Evolutionary conservation across 1,284 basidiomycete genomes (phyloP), one percentile per base, ranked within the genome.

Genomic region (Pseudomicrostroma phylloplanum): DNA sequence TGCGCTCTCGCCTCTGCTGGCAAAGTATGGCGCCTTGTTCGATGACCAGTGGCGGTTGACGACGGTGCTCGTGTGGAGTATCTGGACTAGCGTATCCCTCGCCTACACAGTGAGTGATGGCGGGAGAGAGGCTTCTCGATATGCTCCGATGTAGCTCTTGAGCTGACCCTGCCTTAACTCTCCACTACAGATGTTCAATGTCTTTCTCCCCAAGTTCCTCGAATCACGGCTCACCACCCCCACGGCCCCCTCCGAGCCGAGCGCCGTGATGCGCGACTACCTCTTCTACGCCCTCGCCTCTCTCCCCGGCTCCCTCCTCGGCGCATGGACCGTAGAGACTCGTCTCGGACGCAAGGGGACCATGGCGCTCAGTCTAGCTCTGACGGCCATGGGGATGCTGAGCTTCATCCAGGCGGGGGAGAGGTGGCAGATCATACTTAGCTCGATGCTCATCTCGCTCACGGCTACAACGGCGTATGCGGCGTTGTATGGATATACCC

Each of bases 201-300:
- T 96, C 13, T 97, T 89, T 80, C 84, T 96, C 21, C 94, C 94
- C 0, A 92, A 92, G 72, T 84, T 94, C 15, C 82, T 97, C 36
- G 92, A 92, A 82, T 84, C 83, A 68, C 74, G 82, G 19, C 64
- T 61, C 51, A 11, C 51, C 8, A 15, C 51, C 25, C 21, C 51
- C 51, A 54, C 51, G 13, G n/a, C 4, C 12, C 23, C 46, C 6
- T 48, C 46, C n/a, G 46, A n/a, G 4, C 23, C 46, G 12, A 23
- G 46, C 43, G 26, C 60, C 6, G 62, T 63, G 9, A 56, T 72
- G 63, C 21, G 65, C n/a, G 70, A 72, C 55, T 70, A 70, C 51
- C 65, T 76, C 8, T 49, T 69, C 59, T 77, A 77, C 59, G 67
- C 74, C 13, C 56, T 73, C 59, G 72, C 72, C 17, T 67, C 69